These are phyloP conservation scores for Hanseniaspora valbyensis DNA, from an alignment of 805 yeast genomes.

Conservation along the genomic window DNA sequence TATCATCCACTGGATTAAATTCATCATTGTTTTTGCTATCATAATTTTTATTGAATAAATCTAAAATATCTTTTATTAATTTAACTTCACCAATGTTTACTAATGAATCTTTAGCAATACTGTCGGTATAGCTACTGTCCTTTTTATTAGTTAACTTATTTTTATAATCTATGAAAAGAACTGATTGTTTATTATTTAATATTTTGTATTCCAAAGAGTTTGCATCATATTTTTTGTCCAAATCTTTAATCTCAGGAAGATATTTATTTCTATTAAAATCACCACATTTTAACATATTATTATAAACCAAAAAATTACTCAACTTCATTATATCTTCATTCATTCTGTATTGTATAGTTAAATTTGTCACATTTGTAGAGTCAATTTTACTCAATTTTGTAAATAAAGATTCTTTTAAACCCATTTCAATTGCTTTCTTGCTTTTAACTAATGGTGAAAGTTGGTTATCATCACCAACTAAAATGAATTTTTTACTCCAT, in stretches of 20 bases:
- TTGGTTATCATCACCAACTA: conserved; percentile 96
- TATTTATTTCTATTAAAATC: conserved; percentile 48
- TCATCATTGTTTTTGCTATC: conserved; percentile 38
- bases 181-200: conserved; percentile 46
- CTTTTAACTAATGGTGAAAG: conserved; percentile 77
- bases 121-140: conserved; percentile 45
- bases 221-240: not conserved
- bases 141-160: conserved; percentile 10
- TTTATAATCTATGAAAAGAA: conserved; percentile 75
- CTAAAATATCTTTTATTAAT: conserved; percentile 49
- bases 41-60: conserved; percentile 28
- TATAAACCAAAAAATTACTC: conserved; percentile 69
- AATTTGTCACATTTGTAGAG: conserved; percentile 64
- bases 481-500: conserved; percentile 62
- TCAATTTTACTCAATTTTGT: conserved; percentile 57
- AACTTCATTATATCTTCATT: conserved; percentile 75
- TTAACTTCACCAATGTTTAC: conserved; percentile 66
- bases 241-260: conserved; percentile 32
- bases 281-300: conserved; percentile 70
- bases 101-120: conserved; percentile 49
- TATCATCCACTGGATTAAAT: conserved; percentile 30
- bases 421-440: conserved; percentile 47
- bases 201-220: conserved; percentile 47
- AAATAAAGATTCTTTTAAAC: conserved; percentile 64
- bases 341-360: conserved; percentile 86